phyloP scores from a whole-genome alignment of 441 rosid genomes.

The Omphalea diandra region DNA sequence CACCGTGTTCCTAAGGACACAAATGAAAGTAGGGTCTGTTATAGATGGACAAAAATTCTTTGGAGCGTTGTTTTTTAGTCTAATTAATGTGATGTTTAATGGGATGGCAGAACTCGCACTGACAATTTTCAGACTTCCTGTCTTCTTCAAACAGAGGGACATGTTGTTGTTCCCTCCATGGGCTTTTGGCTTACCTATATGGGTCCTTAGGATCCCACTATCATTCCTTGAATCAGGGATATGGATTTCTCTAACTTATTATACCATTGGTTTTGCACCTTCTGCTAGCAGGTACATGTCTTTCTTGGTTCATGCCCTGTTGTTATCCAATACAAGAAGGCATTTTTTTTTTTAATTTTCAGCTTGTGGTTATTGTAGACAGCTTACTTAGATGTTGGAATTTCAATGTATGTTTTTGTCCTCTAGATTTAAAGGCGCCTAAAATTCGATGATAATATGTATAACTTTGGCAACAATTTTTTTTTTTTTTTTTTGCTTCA shows the following conservation, averaged over 20 bases:
- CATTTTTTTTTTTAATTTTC: neutral
- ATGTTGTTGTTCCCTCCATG: conserved; percentile 77
- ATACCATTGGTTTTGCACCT: conserved; percentile 74
- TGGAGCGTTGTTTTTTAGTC: conserved; percentile 59
- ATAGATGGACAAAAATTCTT: conserved; percentile 48
- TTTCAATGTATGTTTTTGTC: neutral
- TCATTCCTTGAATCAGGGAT: conserved; percentile 62
- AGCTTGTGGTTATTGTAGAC: neutral
- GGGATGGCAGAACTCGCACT: conserved; percentile 75
- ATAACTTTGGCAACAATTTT: conserved; percentile 17
- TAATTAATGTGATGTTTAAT: conserved; percentile 77
- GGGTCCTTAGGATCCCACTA: conserved; percentile 64
- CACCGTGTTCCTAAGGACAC: conserved; percentile 63
- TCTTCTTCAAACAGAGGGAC: conserved; percentile 86
- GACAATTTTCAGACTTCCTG: conserved; percentile 66
- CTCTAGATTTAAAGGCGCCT: neutral
- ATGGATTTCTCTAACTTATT: conserved; percentile 71
- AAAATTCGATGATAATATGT: neutral
- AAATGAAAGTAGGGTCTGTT: conserved; percentile 48
- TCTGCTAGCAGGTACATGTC: conserved; percentile 62
- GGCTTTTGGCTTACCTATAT: conserved; percentile 71
- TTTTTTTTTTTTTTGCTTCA: conserved; percentile 26
- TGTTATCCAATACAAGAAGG: neutral
- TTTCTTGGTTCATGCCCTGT: neutral
- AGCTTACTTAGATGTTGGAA: neutral